These are phyloP conservation scores for Russula compacta DNA, from an alignment of 768 basidiomycete genomes.

Conservation along the genomic window DNA sequence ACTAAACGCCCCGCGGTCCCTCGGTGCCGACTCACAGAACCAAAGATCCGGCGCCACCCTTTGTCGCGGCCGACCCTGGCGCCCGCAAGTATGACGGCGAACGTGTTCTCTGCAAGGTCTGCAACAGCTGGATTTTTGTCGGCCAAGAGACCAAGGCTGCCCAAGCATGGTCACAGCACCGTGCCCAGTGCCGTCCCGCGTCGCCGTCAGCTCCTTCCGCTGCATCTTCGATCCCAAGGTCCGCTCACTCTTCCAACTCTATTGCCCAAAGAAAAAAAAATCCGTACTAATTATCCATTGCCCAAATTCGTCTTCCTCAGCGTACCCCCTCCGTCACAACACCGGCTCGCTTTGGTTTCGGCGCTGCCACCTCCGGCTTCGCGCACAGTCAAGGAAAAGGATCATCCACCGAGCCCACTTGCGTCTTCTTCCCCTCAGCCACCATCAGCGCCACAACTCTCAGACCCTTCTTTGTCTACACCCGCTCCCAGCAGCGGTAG, in stretches of 20 bases:
- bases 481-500: conserved; percentile 22
- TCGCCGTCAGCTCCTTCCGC: conserved; percentile 13
- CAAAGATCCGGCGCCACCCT: conserved; percentile 54
- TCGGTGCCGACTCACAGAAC: conserved; percentile 29
- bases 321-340: conserved; percentile 28
- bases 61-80: conserved; percentile 46
- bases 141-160: conserved; percentile 58
- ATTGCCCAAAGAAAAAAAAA: not conserved
- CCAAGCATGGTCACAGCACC: conserved; percentile 57
- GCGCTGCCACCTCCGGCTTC: conserved; percentile 17
- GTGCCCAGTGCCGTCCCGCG: conserved; percentile 43
- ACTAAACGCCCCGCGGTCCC: conserved; percentile 23
- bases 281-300: not conserved
- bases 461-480: not conserved
- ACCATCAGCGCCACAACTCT: not conserved
- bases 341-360: conserved; percentile 28
- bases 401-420: not conserved
- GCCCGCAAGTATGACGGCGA: conserved; percentile 71
- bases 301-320: conserved; percentile 9
- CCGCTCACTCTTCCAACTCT: not conserved
- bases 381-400: conserved; percentile 13
- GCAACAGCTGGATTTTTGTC: conserved; percentile 59
- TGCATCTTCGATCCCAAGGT: conserved; percentile 9
- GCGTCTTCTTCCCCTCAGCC: conserved; percentile 2
- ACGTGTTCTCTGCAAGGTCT: conserved; percentile 57